Evolutionary conservation across 2,329 filamentous ascomycete genomes (phyloP).

Genomic region (Scedosporium apiospermum): DNA sequence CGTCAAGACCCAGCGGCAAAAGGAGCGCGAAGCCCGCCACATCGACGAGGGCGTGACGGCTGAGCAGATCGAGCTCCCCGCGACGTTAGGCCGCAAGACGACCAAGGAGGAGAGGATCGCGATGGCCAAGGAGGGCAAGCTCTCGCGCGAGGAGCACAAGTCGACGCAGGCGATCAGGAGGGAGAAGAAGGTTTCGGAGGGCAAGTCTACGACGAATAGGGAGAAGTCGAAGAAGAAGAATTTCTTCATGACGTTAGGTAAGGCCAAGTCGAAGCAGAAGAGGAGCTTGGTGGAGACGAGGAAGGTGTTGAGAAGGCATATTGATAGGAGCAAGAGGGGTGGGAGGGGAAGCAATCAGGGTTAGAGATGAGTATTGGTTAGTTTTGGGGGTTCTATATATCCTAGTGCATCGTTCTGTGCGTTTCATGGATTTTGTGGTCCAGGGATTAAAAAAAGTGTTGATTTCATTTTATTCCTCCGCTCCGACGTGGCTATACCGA

Average conservation of each 20-base stretch:
- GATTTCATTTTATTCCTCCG: neutral
- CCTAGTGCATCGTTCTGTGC: neutral
- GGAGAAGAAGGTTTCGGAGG: slow-evolving; percentile 77
- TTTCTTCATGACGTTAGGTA: slow-evolving; percentile 94
- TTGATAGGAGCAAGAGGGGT: slow-evolving; percentile 74
- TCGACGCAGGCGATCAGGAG: slow-evolving; percentile 75
- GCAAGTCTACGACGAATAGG: slow-evolving; percentile 94
- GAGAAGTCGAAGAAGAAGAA: slow-evolving; percentile 98
- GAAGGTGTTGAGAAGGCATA: slow-evolving; percentile 71
- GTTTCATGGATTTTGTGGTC: too few species aligned
- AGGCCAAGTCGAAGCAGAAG: slow-evolving; percentile 94
- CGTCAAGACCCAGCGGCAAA: slow-evolving; percentile 33
- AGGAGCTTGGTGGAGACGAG: slow-evolving; percentile 79
- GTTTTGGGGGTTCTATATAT: neutral
- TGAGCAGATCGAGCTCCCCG: slow-evolving; percentile 81
- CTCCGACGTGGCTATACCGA: too few species aligned
- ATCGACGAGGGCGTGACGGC: slow-evolving; percentile 84
- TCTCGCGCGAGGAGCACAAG: slow-evolving; percentile 70
- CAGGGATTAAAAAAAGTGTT: neutral
- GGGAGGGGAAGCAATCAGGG: slow-evolving; percentile 66
- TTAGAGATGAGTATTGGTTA: slow-evolving; percentile 10
- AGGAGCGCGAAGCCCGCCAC: slow-evolving; percentile 50
- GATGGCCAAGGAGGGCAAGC: slow-evolving; percentile 73
- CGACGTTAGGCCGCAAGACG: slow-evolving; percentile 61
- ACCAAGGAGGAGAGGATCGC: slow-evolving; percentile 87